Conservation (phyloP, 805 yeast genomes). For the Candida chauliodis region DNA sequence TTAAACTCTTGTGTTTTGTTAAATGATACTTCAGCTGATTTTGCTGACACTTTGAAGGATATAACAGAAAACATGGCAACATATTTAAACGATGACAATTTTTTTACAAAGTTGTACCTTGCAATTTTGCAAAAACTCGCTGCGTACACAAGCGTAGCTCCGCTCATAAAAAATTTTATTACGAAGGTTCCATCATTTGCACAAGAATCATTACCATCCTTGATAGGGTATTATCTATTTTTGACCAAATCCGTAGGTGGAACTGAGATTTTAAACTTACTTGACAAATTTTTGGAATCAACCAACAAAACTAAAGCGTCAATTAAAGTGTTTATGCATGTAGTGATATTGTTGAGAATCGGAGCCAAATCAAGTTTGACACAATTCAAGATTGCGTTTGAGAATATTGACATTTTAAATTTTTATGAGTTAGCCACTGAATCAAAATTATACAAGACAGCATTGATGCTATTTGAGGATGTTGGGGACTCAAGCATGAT, state of each 20-base stretch:
- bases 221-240: slow-evolving; percentile 22
- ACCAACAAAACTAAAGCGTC: slow-evolving; percentile 7
- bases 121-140: slow-evolving; percentile 32
- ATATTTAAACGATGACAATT: slow-evolving; percentile 15
- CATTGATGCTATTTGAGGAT: slow-evolving; percentile 50
- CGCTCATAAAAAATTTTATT: slow-evolving; percentile 30
- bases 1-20: slow-evolving; percentile 31
- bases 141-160: slow-evolving; percentile 22
- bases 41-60: slow-evolving; percentile 13
- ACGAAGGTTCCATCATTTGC: slow-evolving; percentile 15
- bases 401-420: slow-evolving; percentile 22
- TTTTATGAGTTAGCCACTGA: slow-evolving; percentile 30
- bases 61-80: slow-evolving; percentile 12
- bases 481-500: slow-evolving; percentile 10
- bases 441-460: slow-evolving; percentile 35
- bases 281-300: slow-evolving; percentile 12
- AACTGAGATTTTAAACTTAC: slow-evolving; percentile 8
- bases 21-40: slow-evolving; percentile 17
- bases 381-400: slow-evolving; percentile 25
- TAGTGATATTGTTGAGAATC: slow-evolving; percentile 33
- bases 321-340: slow-evolving; percentile 17
- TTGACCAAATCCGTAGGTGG: slow-evolving; percentile 15
- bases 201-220: slow-evolving; percentile 19
- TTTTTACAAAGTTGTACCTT: slow-evolving; percentile 29
- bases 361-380: slow-evolving; percentile 27